Evolutionary conservation across 1,284 basidiomycete species (phyloP).

Genomic region (Caloboletus inedulis): DNA sequence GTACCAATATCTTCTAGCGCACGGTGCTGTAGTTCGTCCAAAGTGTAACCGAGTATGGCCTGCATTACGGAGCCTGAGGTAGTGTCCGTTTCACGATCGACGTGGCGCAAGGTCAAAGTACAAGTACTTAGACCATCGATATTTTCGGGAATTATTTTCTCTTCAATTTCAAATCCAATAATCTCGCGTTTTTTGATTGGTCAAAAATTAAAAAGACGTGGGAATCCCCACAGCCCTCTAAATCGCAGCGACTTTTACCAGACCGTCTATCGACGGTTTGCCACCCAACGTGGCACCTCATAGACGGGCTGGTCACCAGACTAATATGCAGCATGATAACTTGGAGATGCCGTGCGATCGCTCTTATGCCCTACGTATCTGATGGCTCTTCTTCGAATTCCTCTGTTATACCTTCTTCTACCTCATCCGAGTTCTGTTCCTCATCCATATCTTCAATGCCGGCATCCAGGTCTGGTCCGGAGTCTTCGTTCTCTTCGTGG

Average conservation of each 20-base stretch:
- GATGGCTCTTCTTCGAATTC: conserved; percentile 33
- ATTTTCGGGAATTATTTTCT: background rate
- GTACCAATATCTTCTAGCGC: background rate
- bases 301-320: no score
- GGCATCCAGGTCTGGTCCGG: conserved; percentile 59
- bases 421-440: conserved; percentile 36
- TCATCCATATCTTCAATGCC: conserved; percentile 73
- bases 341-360: background rate
- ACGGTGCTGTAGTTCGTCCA: background rate
- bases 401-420: conserved; percentile 26
- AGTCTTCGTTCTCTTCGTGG: conserved; percentile 56
- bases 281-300: no score
- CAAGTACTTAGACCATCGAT: no score
- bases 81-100: background rate
- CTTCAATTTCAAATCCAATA: background rate
- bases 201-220: background rate
- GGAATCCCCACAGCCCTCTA: background rate
- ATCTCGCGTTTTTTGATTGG: background rate
- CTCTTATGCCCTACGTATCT: conserved; percentile 15
- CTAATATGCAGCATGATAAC: no score
- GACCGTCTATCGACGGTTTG: no score
- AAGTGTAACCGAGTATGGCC: background rate
- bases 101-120: no score
- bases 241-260: no score
- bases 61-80: background rate